phyloP scores from a whole-genome alignment of 495 filamentous ascomycete species.

The Durotheca rogersii region DNA sequence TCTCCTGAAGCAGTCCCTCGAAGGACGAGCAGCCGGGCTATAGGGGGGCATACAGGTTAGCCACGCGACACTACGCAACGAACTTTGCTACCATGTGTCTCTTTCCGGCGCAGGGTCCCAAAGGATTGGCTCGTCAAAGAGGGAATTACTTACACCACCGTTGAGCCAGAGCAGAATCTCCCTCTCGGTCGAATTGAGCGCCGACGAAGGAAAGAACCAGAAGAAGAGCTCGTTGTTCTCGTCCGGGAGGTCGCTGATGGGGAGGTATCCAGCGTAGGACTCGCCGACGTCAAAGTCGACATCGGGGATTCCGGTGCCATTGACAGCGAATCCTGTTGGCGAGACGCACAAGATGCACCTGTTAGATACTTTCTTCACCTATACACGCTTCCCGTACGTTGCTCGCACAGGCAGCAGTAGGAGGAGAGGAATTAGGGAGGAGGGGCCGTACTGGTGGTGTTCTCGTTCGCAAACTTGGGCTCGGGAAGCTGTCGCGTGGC shows the following conservation, averaged over 20 bases:
- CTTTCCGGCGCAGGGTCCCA: not conserved
- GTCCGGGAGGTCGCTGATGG: constrained; percentile 55
- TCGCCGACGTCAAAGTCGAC: constrained; percentile 80
- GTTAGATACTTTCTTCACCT: not conserved
- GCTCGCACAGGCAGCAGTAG: not conserved
- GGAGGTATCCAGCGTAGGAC: constrained; percentile 73
- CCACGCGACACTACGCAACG: not conserved
- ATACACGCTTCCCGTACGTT: not conserved
- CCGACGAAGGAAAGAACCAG: constrained; percentile 72
- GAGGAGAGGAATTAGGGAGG: not conserved
- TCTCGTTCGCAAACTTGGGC: constrained; percentile 39
- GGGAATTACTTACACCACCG: constrained; percentile 38
- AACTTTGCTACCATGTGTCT: too few relatives aligned
- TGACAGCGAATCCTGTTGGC: constrained; percentile 62
- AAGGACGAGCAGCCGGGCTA: constrained; percentile 65
- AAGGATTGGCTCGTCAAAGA: not conserved
- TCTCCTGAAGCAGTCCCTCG: constrained; percentile 66
- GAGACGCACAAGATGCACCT: not conserved
- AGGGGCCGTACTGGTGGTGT: constrained; percentile 35
- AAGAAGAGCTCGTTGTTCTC: constrained; percentile 66
- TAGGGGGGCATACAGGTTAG: not conserved
- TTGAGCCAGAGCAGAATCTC: constrained; percentile 68
- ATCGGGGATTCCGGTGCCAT: constrained; percentile 68
- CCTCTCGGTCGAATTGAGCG: constrained; percentile 49
- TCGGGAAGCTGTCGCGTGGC: constrained; percentile 30